Evolutionary conservation across 805 yeast species (phyloP), one percentile per base, ranked within the genome.

Genomic region (Yueomyces sinensis): DNA sequence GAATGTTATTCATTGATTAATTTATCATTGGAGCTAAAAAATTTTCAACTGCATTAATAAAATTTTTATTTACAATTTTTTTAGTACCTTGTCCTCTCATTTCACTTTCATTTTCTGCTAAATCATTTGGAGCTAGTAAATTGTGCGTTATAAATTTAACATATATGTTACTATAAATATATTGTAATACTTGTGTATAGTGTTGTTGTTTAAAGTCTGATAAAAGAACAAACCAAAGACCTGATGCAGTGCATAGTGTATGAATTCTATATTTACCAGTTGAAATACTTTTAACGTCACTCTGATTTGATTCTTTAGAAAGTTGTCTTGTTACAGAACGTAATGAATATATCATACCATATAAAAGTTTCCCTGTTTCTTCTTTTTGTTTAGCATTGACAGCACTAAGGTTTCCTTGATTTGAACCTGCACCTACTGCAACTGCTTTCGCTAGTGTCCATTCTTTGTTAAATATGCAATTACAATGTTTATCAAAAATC

Each of bases 401-500:
- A 0, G 65, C 52, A 2, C 69, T 70, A 28, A 55, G 46, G 13
- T 46, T 43, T n/a, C n/a, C n/a, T n/a, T n/a, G n/a, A n/a, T n/a
- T n/a, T n/a, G n/a, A n/a, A n/a, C n/a, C n/a, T n/a, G n/a, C n/a
- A n/a, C n/a, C n/a, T n/a, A n/a, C n/a, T n/a, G n/a, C n/a, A n/a
- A n/a, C n/a, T 23, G 47, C 43, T 32, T 48, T 47, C 16, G 53
- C 46, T 37, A 61, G 52, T 1, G 67, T 62, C 76, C 78, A 87
- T 52, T 82, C 93, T 35, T 93, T 64, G 41, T 72, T 72, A 58
- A 73, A 89, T 15, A 89, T 74, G 56, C 97, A 87, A 42, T 80
- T 76, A 58, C 96, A 82, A 59, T 89, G 96, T 52, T 91, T 70
- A 54, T 89, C 96, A 52, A 80, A 89, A 36, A 89, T 72, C 82